Base-by-base conservation (phyloP, 2,329 filamentous ascomycete species). In the Nemania sp. region DNA sequence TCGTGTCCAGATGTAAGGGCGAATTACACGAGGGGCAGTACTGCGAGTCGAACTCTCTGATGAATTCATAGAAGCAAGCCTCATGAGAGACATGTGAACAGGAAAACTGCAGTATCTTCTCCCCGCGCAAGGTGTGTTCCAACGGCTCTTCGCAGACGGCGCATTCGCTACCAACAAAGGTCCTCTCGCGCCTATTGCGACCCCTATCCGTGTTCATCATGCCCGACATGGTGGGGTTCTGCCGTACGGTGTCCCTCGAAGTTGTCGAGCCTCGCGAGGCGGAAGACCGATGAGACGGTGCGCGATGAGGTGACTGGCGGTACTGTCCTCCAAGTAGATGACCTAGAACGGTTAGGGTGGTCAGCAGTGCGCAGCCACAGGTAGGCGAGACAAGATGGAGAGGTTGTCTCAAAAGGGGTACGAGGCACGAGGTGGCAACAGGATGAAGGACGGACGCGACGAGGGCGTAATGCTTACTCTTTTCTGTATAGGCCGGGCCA, bases 51-150 rank as follows among this genome's bases (percentile, higher is more conserved):
- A 94, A 90, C 72, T 97, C 94, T 71, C 91, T 90, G 70, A 99
- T 96, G 74, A 96, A 97, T 77, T 99, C 95, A 78, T 98, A 98
- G 74, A 99, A 98, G 78, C 95, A 99, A 37, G 94, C 95, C 76
- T 98, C 95, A 74, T 99, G 95, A 11, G 94, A 92, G 62, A 99
- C 94, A 77, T 99, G 95, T n/a, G 89, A 86, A 77, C 95, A 99
- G 5, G 93, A 96, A 71, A 99, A 95, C 74, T 98, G 95, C 55
- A 99, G 81, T 63, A 99, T 92, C 67, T 92, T 88, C 79, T 99
- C 95, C 61, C 95, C 95, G 52, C 91, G 90, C 48, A 99, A 83
- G 3, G 92, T 99, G 76, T 98, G 94, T 77, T 98, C 95, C 64
- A 99, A 80, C 2, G 93, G 93, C 78, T 99, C 95, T 75, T 99